Base-by-base conservation (phyloP, 176 grass and related monocot genomes). In the Ensete glaucum region DNA sequence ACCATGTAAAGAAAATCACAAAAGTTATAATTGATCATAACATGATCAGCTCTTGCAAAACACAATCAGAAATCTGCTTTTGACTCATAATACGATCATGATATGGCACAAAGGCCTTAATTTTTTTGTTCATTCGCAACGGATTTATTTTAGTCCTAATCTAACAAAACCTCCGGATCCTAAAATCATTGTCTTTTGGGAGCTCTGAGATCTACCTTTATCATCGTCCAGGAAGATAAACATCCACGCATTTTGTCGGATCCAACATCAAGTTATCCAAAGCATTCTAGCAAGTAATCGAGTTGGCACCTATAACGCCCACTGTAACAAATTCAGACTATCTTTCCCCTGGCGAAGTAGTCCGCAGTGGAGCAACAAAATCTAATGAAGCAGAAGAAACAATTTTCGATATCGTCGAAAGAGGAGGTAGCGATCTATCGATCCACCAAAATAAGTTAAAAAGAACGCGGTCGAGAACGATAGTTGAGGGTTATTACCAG, bases 401-500 rank as follows among this genome's bases (percentile, higher is more conserved):
- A 48, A 34, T 12, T 34, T 62, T 22, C 0, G 58, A n/a, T n/a
- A 62, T 20, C 8, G 8, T 62, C n/a, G 34, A 43, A 43, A 43
- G 34, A 43, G 5, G 34, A 43, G 34, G 4, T 43, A 43, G 4
- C 34, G 34, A 43, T 43, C 34, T 5, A 43, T 65, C 13, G 11
- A 27, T 26, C 21, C 23, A 65, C 11, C 21, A 26, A 65, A 14
- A 65, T 14, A 1, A 65, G 22, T 23, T 15, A 26, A 1, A 25
- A 65, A 65, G 52, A 8, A 49, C 12, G 11, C 11, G 5, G 10
- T 27, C 11, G 67, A 34, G 29, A 54, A 10, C 59, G 27, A 19
- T 4, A 0, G 22, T 20, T 19, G 19, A 65, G 19, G 58, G 9
- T 60, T 68, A 53, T 17, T 78, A 99, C 95, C 88, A 17, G 95